Base-by-base conservation (phyloP, 345 rosid species). In the Populus nigra region DNA sequence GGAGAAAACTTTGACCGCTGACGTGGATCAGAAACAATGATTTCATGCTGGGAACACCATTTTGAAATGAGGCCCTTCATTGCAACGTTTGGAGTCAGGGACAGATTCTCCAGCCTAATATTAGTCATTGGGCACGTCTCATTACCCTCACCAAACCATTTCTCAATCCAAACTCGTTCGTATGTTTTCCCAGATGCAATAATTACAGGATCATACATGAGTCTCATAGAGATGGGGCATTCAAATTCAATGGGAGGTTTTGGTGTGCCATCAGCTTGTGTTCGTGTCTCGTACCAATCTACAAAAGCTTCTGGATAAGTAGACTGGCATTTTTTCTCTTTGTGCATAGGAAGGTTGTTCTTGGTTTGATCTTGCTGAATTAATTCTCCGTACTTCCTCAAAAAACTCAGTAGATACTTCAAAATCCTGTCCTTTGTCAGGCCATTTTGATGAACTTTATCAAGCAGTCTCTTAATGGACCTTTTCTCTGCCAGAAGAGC, bases 91-190 rank as follows among this genome's bases (percentile, higher is more conserved):
- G 86, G 83, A 79, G 78, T 71, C 43, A 83, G 16, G 36, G 27
- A 79, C 38, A 81, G 39, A 66, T 85, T 61, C 23, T 77, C 78
- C 73, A 87, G 78, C 72, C 59, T 81, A 36, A 68, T 31, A 50
- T 47, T 63, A 62, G 88, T 87, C 53, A 39, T 33, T 2, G 89
- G 89, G 53, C 86, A 87, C 8, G 45, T 73, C 59, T 3, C 73
- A 7, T 85, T 43, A 29, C 88, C 89, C 18, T 83, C 85, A 4
- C 49, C 53, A 69, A 87, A 75, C 88, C 89, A 85, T 70, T 77
- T 87, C 83, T 87, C 84, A 17, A 87, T 85, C 82, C 88, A 87
- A 31, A 77, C 63, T 11, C 86, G 73, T 68, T 87, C 88, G 65
- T 69, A 83, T 25, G 89, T 85, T 76, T 79, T 68, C 75, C 89